Conservation (phyloP, 495 filamentous ascomycete genomes). For the Endocarpon pusillum region DNA sequence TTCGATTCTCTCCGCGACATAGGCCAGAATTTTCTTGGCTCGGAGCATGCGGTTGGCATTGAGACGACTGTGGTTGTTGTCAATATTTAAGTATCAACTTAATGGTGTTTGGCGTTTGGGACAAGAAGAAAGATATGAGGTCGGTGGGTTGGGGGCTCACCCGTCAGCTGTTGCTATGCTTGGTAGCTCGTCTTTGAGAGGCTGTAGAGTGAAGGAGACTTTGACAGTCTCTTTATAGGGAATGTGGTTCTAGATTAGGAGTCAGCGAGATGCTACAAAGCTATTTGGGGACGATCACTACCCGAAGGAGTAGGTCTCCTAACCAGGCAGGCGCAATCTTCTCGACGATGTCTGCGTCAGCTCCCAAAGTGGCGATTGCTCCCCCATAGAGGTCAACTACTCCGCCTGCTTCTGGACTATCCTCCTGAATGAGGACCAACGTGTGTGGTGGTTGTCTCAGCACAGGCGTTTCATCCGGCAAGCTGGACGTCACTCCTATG, state of each 20-base stretch:
- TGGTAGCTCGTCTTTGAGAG: constrained; percentile 62
- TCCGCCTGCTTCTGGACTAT: constrained; percentile 70
- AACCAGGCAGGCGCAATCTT: constrained; percentile 78
- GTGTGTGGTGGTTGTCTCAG: constrained; percentile 63
- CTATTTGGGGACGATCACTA: constrained; percentile 19
- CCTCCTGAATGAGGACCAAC: constrained; percentile 87
- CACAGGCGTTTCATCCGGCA: constrained; percentile 70
- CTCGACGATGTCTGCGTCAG: constrained; percentile 71
- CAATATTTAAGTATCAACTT: constrained; percentile 13
- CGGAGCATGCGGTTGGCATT: constrained; percentile 96
- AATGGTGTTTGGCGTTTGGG: constrained; percentile 6
- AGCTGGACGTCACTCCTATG: constrained; percentile 56
- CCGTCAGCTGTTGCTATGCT: constrained; percentile 45
- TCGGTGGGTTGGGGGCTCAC: constrained; percentile 14
- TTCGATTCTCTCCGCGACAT: constrained; percentile 84
- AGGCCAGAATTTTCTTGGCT: constrained; percentile 84
- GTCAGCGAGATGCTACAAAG: background rate
- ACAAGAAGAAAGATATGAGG: constrained; percentile 2
- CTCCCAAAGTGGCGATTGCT: constrained; percentile 57
- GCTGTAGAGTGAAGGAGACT: constrained; percentile 77
- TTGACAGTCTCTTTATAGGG: constrained; percentile 86
- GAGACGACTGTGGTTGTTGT: constrained; percentile 55
- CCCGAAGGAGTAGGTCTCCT: constrained; percentile 69
- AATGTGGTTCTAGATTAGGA: constrained; percentile 45
- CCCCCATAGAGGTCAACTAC: constrained; percentile 85